phyloP scores from a whole-genome alignment of 2,329 filamentous ascomycete species.

The Plectosphaerella sp. region DNA sequence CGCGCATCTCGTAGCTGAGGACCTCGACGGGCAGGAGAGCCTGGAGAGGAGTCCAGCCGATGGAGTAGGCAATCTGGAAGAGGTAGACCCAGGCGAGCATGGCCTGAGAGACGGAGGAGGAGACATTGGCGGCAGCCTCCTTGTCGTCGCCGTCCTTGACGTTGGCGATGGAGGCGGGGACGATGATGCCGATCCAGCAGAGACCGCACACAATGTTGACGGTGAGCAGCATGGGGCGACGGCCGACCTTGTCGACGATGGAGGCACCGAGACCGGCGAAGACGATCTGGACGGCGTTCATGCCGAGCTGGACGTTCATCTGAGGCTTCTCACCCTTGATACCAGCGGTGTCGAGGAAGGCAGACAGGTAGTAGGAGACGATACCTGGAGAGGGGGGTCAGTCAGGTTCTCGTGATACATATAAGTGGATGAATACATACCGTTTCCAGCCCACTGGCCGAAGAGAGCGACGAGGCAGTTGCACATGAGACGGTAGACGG shows the following conservation, averaged over 20 bases:
- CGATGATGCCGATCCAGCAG: constrained; percentile 44
- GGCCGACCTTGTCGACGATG: constrained; percentile 45
- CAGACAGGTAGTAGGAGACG: constrained; percentile 43
- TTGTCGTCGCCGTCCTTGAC: constrained; percentile 20
- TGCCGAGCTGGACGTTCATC: constrained; percentile 47
- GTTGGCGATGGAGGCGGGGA: constrained; percentile 33
- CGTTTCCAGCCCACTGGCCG: constrained; percentile 41
- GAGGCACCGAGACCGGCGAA: constrained; percentile 44
- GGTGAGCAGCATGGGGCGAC: constrained; percentile 44
- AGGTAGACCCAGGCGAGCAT: constrained; percentile 46
- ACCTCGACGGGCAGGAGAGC: constrained; percentile 49
- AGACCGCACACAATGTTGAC: constrained; percentile 24
- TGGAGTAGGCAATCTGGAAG: constrained; percentile 45
- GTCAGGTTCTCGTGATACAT: not conserved
- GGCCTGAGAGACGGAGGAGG: constrained; percentile 32
- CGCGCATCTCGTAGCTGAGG: constrained; percentile 48
- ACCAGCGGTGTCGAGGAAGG: constrained; percentile 47
- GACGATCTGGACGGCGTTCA: constrained; percentile 44
- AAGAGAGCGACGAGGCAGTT: constrained; percentile 40
- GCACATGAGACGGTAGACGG: constrained; percentile 38
- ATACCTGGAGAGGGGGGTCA: not conserved
- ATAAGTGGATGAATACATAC: constrained; percentile 11
- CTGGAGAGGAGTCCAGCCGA: constrained; percentile 30
- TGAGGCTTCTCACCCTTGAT: constrained; percentile 26
- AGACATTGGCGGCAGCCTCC: constrained; percentile 6